A percentile compares a stretch with the other conserved stretches of the same genome.
Evolutionary conservation across 208 protist species (phyloP).

Genomic region (Leishmania major): DNA sequence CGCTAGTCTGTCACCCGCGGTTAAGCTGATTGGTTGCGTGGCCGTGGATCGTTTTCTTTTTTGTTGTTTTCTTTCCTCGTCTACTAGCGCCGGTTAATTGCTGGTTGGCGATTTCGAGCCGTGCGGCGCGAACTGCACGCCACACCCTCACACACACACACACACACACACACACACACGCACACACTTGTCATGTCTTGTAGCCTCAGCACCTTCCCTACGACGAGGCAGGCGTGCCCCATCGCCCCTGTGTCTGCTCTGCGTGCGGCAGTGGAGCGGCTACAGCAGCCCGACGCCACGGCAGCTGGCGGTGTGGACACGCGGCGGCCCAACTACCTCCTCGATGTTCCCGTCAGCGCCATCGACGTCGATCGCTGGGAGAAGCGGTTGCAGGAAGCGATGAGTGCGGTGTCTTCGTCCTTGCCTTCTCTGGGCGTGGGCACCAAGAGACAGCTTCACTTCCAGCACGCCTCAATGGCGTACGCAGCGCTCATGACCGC

Average conservation of each 20-base stretch:
- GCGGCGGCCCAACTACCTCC: slow-evolving; percentile 41
- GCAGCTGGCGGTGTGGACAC: not conserved
- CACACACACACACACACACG: not conserved
- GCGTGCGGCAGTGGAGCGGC: slow-evolving; percentile 22
- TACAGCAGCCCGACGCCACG: slow-evolving; percentile 21
- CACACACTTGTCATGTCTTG: slow-evolving; percentile 19
- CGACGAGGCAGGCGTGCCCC: slow-evolving; percentile 26
- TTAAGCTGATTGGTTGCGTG: not conserved
- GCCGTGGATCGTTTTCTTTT: not conserved
- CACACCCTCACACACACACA: not conserved
- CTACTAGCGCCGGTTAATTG: not conserved
- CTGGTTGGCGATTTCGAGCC: not conserved
- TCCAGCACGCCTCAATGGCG: slow-evolving; percentile 23
- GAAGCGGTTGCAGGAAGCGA: slow-evolving; percentile 17
- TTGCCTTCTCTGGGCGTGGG: not conserved
- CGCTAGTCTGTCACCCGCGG: not conserved
- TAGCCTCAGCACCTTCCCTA: slow-evolving; percentile 26
- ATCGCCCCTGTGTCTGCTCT: slow-evolving; percentile 14
- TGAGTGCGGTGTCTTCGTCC: not conserved
- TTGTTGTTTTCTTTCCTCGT: too few relatives aligned
- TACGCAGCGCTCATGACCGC: slow-evolving; percentile 31
- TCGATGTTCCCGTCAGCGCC: slow-evolving; percentile 78
- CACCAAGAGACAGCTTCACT: not conserved
- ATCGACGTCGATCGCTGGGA: slow-evolving; percentile 63
- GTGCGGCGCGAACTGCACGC: not conserved